Evolutionary conservation across 257 asterid species (phyloP), one percentile per base, ranked within the genome.

Genomic region (Nicotiana knightiana): DNA sequence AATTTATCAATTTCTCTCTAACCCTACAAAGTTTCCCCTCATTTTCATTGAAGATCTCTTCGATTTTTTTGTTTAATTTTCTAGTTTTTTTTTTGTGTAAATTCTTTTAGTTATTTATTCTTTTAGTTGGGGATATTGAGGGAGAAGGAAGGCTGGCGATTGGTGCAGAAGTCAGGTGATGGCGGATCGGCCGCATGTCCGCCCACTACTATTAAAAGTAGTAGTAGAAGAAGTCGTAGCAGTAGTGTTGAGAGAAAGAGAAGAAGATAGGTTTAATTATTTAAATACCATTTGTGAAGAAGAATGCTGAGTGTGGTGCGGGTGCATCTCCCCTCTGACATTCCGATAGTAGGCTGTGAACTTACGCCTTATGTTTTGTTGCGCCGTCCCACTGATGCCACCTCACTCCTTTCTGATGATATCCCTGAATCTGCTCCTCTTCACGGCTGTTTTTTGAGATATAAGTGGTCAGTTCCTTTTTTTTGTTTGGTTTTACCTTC

Each of bases 281-380:
- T 43, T 43, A 1, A 43, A 2, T 43, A 43, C 12, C 51, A 9
- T 43, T 43, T 43, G 76, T 84, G 82, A 82, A 85, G 53, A 82
- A 91, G 87, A 88, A 96, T 96, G 99, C 95, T 96, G 93, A 94
- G 87, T 86, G 94, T 95, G 89, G 88, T 89, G 65, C 90, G 98
- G 79, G 94, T 95, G 89, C 99, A 95, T 90, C 93, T 93, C 70
- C 97, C 97, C 77, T 89, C 97, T 51, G 97, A 91, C 82, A 93
- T 93, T 83, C 96, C 97, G 51, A 90, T 93, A 30, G 97, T 93
- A 3, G 97, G 97, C 81, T 93, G 97, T 80, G 96, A 93, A 78
- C 87, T 93, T 85, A 88, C 91, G 66, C 97, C 97, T 0, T 93
- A 91, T 67, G 93, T 93, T 63, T 90, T 93, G 37, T 84, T 91